Evolutionary conservation across 192 early-diverging fungal species (phyloP).

Genomic region (Coemansia sp.): DNA sequence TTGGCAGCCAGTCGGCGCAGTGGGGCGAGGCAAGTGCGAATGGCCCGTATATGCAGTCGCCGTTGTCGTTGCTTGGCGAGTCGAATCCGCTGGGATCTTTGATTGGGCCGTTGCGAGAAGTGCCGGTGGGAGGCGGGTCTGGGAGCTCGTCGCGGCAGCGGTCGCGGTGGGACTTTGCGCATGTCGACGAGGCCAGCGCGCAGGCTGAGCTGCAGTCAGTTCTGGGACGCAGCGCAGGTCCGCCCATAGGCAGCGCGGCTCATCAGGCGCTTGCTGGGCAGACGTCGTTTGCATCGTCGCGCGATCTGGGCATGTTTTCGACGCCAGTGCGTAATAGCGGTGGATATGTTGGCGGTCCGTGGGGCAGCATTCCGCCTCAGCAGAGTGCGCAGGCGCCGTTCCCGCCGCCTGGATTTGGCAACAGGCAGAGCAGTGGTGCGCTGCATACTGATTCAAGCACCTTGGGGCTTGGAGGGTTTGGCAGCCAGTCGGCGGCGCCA

Average conservation of each 20-base stretch:
- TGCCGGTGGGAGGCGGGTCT: constrained; percentile 3
- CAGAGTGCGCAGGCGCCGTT: constrained; percentile 16
- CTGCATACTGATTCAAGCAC: constrained; percentile 12
- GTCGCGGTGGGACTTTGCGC: constrained; percentile 46
- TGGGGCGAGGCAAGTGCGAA: constrained; percentile 18
- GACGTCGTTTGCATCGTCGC: constrained; percentile 34
- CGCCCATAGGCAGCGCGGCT: background rate
- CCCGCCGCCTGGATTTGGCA: constrained; percentile 46
- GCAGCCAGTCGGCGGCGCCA: background rate
- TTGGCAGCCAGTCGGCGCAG: constrained; percentile 23
- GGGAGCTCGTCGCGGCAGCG: constrained; percentile 24
- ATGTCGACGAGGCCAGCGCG: constrained; percentile 43
- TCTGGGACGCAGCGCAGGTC: constrained; percentile 25
- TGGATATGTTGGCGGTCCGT: constrained; percentile 19
- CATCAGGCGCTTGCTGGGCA: constrained; percentile 11
- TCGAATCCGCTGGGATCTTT: constrained; percentile 7
- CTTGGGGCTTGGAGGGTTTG: background rate
- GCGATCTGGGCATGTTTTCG: constrained; percentile 49
- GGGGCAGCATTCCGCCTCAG: constrained; percentile 16
- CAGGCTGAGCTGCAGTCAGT: constrained; percentile 54
- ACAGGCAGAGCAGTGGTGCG: constrained; percentile 11
- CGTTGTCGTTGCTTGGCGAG: constrained; percentile 27
- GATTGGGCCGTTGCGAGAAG: constrained; percentile 6
- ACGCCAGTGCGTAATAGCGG: constrained; percentile 25
- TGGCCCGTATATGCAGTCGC: constrained; percentile 17